A percentile compares a stretch with the other conserved stretches of the same genome.
These are phyloP conservation scores for Sphaerulina vaccinii DNA, from an alignment of 2,329 filamentous ascomycete genomes.

Conservation along the genomic window DNA sequence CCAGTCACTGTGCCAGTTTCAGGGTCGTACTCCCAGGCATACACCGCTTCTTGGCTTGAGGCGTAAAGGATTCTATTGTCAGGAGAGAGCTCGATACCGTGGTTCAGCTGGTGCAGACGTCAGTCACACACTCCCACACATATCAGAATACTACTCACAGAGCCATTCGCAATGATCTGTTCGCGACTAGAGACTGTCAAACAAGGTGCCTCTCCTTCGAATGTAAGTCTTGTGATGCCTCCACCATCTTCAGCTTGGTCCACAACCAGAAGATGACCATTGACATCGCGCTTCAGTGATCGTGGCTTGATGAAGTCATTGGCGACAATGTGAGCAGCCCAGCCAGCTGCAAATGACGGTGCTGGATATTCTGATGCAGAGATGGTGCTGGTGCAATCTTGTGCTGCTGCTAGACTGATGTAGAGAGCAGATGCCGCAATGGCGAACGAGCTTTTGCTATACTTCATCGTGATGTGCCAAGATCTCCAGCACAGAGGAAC, in stretches of 20 bases:
- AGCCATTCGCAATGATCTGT: slow-evolving; percentile 11
- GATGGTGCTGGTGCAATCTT: slow-evolving; percentile 9
- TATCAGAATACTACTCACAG: background rate
- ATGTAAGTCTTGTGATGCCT: slow-evolving; percentile 20
- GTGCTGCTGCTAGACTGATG: background rate
- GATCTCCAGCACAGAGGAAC: background rate
- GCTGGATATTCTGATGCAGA: slow-evolving; percentile 31
- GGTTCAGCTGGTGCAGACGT: slow-evolving; percentile 43
- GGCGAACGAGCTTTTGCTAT: background rate
- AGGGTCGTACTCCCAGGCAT: slow-evolving; percentile 59
- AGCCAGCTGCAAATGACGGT: slow-evolving; percentile 46
- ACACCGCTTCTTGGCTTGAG: slow-evolving; percentile 60
- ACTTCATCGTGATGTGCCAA: background rate
- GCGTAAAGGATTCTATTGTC: slow-evolving; percentile 54
- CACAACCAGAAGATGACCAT: slow-evolving; percentile 50
- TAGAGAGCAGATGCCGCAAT: background rate
- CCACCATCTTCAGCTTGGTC: slow-evolving; percentile 38
- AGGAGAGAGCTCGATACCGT: slow-evolving; percentile 49
- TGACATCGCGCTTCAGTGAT: slow-evolving; percentile 48
- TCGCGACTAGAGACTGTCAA: slow-evolving; percentile 6
- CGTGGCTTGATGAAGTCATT: slow-evolving; percentile 47
- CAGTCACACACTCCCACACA: background rate
- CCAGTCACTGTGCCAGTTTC: slow-evolving; percentile 8
- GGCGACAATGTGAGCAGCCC: slow-evolving; percentile 47
- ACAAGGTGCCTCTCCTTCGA: slow-evolving; percentile 10